Percentiles rank a stretch among this genome's conserved stretches.
Conservation (phyloP, 768 basidiomycete species). For the Brasilioporus rufonigricans region DNA sequence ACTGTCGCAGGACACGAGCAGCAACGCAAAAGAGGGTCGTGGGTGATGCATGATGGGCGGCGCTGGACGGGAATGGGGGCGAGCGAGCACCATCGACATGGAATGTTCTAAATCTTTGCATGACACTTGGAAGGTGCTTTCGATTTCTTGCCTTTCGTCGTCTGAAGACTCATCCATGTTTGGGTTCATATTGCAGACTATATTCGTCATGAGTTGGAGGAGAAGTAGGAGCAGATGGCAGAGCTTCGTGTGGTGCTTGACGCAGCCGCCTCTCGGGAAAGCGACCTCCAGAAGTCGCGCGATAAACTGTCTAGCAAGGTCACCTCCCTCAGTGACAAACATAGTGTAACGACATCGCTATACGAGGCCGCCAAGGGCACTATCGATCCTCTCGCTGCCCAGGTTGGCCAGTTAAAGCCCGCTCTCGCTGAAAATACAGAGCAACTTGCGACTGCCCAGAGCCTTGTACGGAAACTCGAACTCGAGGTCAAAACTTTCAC, state of each 20-base stretch:
- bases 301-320: neutral
- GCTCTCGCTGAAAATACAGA: neutral
- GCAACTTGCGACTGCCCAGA: neutral
- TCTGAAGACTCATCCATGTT: no score
- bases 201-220: neutral
- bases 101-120: no score
- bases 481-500: neutral
- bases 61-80: no score
- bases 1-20: no score
- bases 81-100: no score
- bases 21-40: no score
- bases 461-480: neutral
- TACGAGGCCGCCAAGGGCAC: neutral
- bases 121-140: no score
- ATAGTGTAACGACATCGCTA: neutral
- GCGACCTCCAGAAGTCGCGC: neutral
- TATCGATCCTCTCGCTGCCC: neutral
- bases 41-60: no score
- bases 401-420: conserved; percentile 2
- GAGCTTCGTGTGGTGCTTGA: conserved; percentile 4
- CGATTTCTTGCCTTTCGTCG: no score
- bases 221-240: neutral
- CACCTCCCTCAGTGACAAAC: neutral
- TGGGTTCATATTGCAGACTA: neutral
- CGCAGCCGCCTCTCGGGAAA: neutral